Conservation (phyloP, 441 rosid species). For the Arabidopsis hybrid region DNA sequence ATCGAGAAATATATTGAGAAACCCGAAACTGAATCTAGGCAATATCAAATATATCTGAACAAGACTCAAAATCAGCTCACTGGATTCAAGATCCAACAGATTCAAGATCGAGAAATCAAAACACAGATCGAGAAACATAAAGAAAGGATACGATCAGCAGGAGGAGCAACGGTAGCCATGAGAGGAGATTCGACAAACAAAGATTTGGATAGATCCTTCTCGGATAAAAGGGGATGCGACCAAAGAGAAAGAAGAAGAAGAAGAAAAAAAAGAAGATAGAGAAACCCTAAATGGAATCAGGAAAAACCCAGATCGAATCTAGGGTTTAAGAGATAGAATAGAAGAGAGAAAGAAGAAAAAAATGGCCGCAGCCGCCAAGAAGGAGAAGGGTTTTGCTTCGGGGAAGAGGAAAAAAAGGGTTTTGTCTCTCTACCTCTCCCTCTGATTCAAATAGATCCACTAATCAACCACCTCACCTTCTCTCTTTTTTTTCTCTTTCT, state of each 20-base stretch:
- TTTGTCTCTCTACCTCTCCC: conserved; percentile 42
- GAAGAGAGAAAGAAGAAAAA: conserved; percentile 1
- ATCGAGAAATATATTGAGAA: not conserved
- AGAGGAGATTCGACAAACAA: not conserved
- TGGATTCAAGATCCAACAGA: conserved; percentile 23
- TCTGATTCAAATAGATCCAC: conserved; percentile 78
- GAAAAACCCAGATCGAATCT: conserved; percentile 46
- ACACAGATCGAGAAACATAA: conserved; percentile 37
- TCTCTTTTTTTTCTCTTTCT: not conserved
- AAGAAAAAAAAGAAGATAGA: not conserved
- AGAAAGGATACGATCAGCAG: conserved; percentile 77
- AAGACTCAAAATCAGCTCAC: conserved; percentile 11
- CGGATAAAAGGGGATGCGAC: conserved; percentile 42
- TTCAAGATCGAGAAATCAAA: conserved; percentile 31
- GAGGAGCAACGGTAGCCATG: conserved; percentile 73
- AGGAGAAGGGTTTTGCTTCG: conserved; percentile 54
- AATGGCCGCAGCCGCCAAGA: conserved; percentile 69
- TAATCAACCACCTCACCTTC: conserved; percentile 1
- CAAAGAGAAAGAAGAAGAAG: not conserved
- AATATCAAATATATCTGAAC: conserved; percentile 3
- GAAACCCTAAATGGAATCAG: conserved; percentile 50
- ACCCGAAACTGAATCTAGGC: too few species aligned
- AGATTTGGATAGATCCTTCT: conserved; percentile 46
- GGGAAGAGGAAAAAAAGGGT: conserved; percentile 56
- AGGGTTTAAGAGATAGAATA: conserved; percentile 44